phyloP scores from a whole-genome alignment of 106 monocot genomes.

The Amphibolis antarctica region DNA sequence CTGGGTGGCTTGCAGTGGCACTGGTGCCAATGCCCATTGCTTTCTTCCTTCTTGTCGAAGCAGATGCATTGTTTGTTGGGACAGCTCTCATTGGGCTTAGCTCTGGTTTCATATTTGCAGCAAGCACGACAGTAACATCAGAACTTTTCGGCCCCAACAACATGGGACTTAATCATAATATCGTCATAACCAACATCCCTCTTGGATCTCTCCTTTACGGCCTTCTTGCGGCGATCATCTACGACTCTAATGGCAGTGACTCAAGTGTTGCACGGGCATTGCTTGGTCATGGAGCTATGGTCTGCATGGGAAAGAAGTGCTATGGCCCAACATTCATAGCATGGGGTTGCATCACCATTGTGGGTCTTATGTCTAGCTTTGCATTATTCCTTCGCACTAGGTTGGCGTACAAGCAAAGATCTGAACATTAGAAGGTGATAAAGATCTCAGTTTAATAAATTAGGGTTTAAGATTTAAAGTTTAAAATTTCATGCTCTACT shows the following conservation, averaged over 20 bases:
- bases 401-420: slow-evolving; percentile 28
- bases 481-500: too few species aligned
- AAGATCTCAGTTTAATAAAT: too few species aligned
- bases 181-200: slow-evolving; percentile 80
- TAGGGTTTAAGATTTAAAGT: too few species aligned
- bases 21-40: slow-evolving; percentile 50
- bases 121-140: slow-evolving; percentile 60
- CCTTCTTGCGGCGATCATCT: slow-evolving; percentile 51
- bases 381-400: slow-evolving; percentile 48
- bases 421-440: too few species aligned
- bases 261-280: not conserved
- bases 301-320: slow-evolving; percentile 67
- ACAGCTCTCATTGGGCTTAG: slow-evolving; percentile 64
- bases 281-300: slow-evolving; percentile 21
- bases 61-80: slow-evolving; percentile 23
- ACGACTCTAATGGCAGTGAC: slow-evolving; percentile 52
- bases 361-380: slow-evolving; percentile 40
- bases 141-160: slow-evolving; percentile 69
- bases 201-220: slow-evolving; percentile 80
- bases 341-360: slow-evolving; percentile 41
- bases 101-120: slow-evolving; percentile 82
- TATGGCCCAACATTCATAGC: slow-evolving; percentile 47
- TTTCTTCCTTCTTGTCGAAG: slow-evolving; percentile 42
- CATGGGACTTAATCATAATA: slow-evolving; percentile 78
- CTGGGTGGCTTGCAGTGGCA: slow-evolving; percentile 63